Evolutionary conservation across 2,329 filamentous ascomycete species (phyloP).

Genomic region (Ceratocystis colombiana): DNA sequence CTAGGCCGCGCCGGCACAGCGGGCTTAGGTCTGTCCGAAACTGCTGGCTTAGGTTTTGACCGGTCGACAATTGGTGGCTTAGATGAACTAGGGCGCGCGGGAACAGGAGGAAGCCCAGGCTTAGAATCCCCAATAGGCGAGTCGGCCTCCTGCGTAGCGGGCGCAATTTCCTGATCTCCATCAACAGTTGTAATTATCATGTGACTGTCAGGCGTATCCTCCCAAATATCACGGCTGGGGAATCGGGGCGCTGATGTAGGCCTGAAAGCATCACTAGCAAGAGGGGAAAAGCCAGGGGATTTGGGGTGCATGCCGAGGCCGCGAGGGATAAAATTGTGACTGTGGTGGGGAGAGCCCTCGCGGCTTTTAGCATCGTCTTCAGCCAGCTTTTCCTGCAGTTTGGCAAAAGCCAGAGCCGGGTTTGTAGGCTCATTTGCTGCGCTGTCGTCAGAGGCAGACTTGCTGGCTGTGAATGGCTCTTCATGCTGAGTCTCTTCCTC

Average conservation of each 20-base stretch:
- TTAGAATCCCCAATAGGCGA: slow-evolving; percentile 2
- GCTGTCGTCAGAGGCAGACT: slow-evolving; percentile 30
- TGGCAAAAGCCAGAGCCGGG: slow-evolving; percentile 55
- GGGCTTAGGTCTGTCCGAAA: slow-evolving; percentile 56
- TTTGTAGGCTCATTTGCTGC: slow-evolving; percentile 40
- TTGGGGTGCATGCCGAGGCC: slow-evolving; percentile 26
- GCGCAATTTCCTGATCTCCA: slow-evolving; percentile 7
- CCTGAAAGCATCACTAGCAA: slow-evolving; percentile 16
- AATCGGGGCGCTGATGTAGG: slow-evolving; percentile 39
- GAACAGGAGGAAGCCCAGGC: slow-evolving; percentile 26
- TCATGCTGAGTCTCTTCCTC: slow-evolving; percentile 14
- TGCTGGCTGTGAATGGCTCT: slow-evolving; percentile 28
- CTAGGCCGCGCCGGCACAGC: slow-evolving; percentile 52
- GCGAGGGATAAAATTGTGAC: slow-evolving; percentile 41
- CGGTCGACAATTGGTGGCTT: slow-evolving; percentile 27
- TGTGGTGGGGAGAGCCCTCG: slow-evolving; percentile 34
- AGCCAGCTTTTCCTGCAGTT: slow-evolving; percentile 54
- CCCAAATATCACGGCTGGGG: slow-evolving; percentile 88
- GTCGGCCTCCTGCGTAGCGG: neutral
- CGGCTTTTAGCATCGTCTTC: slow-evolving; percentile 40
- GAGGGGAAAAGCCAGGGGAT: slow-evolving; percentile 14
- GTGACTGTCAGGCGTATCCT: slow-evolving; percentile 78
- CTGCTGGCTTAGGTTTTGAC: slow-evolving; percentile 47
- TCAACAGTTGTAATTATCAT: slow-evolving; percentile 65
- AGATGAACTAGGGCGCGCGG: slow-evolving; percentile 32